Percentiles rank a stretch among this genome's conserved stretches.
phyloP scores from a whole-genome alignment of 2,329 filamentous ascomycete species.

The Arachnomyces sp. region DNA sequence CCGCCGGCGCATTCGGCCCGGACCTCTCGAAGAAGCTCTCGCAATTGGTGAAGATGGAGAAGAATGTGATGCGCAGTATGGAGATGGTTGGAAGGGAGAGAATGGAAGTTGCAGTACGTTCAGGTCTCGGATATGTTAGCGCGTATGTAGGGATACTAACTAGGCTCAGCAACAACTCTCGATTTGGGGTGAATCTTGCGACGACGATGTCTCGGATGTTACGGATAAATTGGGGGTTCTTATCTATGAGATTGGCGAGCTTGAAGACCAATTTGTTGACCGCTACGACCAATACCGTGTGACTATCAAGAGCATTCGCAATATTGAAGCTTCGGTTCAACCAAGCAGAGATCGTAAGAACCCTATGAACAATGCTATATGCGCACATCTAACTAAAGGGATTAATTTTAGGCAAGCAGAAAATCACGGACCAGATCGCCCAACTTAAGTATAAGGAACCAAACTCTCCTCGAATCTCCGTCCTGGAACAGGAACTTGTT shows the following conservation, averaged over 20 bases:
- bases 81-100: conserved; percentile 90
- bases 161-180: conserved; percentile 83
- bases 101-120: conserved; percentile 92
- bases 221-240: conserved; percentile 98
- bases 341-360: conserved; percentile 87
- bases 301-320: conserved; percentile 98
- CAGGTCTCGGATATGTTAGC: neutral
- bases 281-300: conserved; percentile 98
- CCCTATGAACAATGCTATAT: neutral
- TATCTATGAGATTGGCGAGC: conserved; percentile 96
- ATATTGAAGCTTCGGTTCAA: conserved; percentile 97
- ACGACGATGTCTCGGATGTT: conserved; percentile 97
- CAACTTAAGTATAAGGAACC: conserved; percentile 99
- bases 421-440: conserved; percentile 97
- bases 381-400: conserved; percentile 1
- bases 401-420: conserved; percentile 71
- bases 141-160: conserved; percentile 14
- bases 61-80: conserved; percentile 99
- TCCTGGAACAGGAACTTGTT: conserved; percentile 96
- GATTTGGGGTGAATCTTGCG: conserved; percentile 89
- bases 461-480: conserved; percentile 93
- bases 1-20: conserved; percentile 53
- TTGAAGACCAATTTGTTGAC: conserved; percentile 97
- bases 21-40: conserved; percentile 97
- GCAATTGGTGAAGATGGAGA: conserved; percentile 99